A percentile compares a stretch with the other conserved stretches of the same genome.
These are phyloP conservation scores for Ophiostoma fasciatum DNA, from an alignment of 2,329 filamentous ascomycete genomes.

Conservation along the genomic window DNA sequence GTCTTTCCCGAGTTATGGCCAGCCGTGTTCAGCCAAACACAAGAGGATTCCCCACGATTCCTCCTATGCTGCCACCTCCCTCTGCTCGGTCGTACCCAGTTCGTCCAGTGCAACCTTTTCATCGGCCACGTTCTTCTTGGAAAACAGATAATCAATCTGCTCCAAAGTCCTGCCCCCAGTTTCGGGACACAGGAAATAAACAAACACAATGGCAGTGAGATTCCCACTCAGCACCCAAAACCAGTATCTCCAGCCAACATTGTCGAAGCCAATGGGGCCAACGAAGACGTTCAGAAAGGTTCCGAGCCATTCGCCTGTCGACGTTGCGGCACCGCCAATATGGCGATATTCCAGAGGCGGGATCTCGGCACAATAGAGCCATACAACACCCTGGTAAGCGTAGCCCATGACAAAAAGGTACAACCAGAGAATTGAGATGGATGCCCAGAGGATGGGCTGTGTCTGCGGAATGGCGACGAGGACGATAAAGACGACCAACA, in stretches of 20 bases:
- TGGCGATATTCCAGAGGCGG: conserved; percentile 2
- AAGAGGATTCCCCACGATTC: no score
- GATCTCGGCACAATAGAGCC: conserved; percentile 2
- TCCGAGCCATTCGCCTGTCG: conserved; percentile 1
- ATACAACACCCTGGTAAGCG: not conserved
- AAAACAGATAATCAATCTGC: no score
- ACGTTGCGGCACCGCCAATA: not conserved
- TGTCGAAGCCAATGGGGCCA: conserved; percentile 1
- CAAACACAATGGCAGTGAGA: not conserved
- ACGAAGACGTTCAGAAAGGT: conserved; percentile 3
- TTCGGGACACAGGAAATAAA: conserved; percentile 3
- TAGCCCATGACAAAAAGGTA: conserved; percentile 1
- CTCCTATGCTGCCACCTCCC: no score
- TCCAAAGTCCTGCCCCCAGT: conserved; percentile 1
- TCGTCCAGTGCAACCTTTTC: no score
- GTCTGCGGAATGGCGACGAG: not conserved
- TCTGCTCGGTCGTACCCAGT: no score
- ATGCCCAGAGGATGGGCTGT: not conserved
- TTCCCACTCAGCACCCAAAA: conserved; percentile 1
- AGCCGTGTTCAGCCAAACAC: no score
- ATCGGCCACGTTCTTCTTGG: no score
- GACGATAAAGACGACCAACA: not conserved
- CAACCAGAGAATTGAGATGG: not conserved
- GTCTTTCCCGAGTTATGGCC: no score
- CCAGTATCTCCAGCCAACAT: conserved; percentile 1